Evolutionary conservation across 129 eudicot genomes (phyloP).

Genomic region (Daucus carota): DH1_v3.0 NC_030389.2:34366001-34366500

Average conservation of each 20-base stretch:
- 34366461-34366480: slow-evolving; percentile 61
- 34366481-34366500: slow-evolving; percentile 59
- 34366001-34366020: background rate
- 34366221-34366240: background rate
- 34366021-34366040: background rate
- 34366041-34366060: too few relatives aligned
- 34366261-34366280: background rate
- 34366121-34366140: background rate
- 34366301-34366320: slow-evolving; percentile 35
- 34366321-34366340: slow-evolving; percentile 35
- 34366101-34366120: background rate
- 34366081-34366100: background rate
- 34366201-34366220: background rate
- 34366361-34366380: slow-evolving; percentile 28
- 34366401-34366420: slow-evolving; percentile 51
- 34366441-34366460: slow-evolving; percentile 23
- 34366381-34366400: slow-evolving; percentile 40
- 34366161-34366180: too few relatives aligned
- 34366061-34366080: background rate
- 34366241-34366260: background rate
- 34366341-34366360: slow-evolving; percentile 46
- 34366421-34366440: slow-evolving; percentile 35
- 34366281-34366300: background rate
- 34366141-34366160: too few relatives aligned
- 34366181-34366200: too few relatives aligned